Base-by-base conservation (phyloP, 2,329 filamentous ascomycete genomes). In the Ophiocordyceps sinensis region DNA sequence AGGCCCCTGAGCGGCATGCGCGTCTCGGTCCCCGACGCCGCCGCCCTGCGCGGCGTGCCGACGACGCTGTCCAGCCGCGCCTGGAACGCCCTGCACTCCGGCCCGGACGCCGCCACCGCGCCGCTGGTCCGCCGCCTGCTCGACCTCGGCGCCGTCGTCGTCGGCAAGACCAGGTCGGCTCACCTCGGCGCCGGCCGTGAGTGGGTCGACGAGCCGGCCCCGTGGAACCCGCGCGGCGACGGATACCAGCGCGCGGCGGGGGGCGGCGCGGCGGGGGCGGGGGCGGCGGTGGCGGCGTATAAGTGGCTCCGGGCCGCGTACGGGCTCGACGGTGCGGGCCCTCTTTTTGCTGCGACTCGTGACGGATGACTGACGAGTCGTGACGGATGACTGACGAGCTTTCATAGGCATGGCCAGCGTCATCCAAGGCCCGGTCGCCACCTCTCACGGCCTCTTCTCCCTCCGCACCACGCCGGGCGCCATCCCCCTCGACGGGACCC, bases 41-140 rank as follows among this genome's bases (percentile, higher is more conserved):
- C 57, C 29, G 50, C 57, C 3, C 42, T 66, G 0, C 46, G 52
- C n/a, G 78, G 78, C 2, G 54, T 78, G 0, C 64, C 65, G 12
- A 78, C 73, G 0, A 65, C 65, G 1, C 63, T 71, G 28, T 78
- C 77, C 0, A 79, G 75, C 41, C 61, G 71, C 28, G 70, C 75
- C 2, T 82, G 71, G 64, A 68, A 67, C 19, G 58, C 68, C 29
- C 55, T 81, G 3, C 71, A 76, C 41, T n/a, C 19, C 19, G 19
- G 19, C 3, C 59, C 64, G 0, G 53, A 52, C 4, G 63, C 57
- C 2, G 51, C 49, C 3, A 77, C 71, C 2, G 69, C 71, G 0
- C 51, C 66, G 0, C 62, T 70, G 1, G 65, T 77, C 0, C 69
- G 75, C 39, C 61, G 64, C 2, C 55, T 85, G 1, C 63, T 82